Evolutionary conservation across 352 stramenopile species (phyloP).

Genomic region (Phytopythium cucurbitacearum): DNA sequence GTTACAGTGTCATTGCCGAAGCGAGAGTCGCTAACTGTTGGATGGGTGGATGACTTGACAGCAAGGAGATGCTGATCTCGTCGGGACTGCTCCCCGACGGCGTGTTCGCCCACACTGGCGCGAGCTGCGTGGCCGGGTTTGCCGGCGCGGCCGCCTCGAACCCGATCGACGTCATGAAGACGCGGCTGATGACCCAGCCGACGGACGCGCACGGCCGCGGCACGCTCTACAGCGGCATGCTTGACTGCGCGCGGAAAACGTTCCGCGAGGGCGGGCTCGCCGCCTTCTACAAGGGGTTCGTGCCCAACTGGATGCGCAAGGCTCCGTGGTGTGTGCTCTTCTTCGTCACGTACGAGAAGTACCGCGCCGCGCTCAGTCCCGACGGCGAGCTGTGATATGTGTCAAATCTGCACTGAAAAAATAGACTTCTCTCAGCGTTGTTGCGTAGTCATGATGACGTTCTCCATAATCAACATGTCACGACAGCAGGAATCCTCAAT

Average conservation of each 20-base stretch:
- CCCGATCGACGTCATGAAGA: slow-evolving; percentile 86
- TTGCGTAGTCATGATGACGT: slow-evolving; percentile 10
- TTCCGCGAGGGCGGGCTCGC: slow-evolving; percentile 56
- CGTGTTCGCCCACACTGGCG: slow-evolving; percentile 64
- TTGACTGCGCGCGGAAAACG: slow-evolving; percentile 64
- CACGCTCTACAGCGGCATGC: slow-evolving; percentile 63
- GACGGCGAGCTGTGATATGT: slow-evolving; percentile 19
- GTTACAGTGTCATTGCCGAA: not conserved
- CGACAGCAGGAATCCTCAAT: not conserved
- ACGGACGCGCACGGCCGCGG: slow-evolving; percentile 50
- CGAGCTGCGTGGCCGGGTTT: slow-evolving; percentile 75
- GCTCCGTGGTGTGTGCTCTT: slow-evolving; percentile 84
- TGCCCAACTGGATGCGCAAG: slow-evolving; percentile 87
- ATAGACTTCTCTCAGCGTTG: slow-evolving; percentile 15
- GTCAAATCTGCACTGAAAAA: not conserved
- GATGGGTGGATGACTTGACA: slow-evolving; percentile 9
- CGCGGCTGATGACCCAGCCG: slow-evolving; percentile 75
- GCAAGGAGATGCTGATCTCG: slow-evolving; percentile 68
- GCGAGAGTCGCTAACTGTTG: not conserved
- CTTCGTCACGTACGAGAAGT: slow-evolving; percentile 86
- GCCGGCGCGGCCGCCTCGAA: slow-evolving; percentile 69
- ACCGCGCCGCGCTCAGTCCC: slow-evolving; percentile 35
- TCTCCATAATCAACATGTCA: slow-evolving; percentile 6
- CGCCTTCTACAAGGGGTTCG: slow-evolving; percentile 86
- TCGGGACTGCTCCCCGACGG: slow-evolving; percentile 58